phyloP scores from a whole-genome alignment of 2,329 filamentous ascomycete species.

The Fusarium succisae region DNA sequence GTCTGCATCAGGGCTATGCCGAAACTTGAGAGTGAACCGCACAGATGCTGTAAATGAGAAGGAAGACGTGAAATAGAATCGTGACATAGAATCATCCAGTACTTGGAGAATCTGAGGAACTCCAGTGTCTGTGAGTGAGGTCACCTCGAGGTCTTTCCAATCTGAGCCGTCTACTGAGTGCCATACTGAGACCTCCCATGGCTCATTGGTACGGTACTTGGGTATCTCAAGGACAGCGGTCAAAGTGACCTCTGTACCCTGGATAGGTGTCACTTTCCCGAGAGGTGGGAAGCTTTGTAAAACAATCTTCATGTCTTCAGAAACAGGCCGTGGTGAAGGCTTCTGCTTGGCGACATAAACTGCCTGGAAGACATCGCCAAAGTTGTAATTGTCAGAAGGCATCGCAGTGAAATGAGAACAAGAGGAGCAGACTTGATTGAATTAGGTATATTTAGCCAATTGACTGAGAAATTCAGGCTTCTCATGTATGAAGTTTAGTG shows the following conservation, averaged over 20 bases:
- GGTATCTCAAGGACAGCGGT: constrained; percentile 76
- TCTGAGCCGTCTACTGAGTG: constrained; percentile 66
- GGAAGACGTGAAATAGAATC: constrained; percentile 64
- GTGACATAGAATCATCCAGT: constrained; percentile 33
- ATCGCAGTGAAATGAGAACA: constrained; percentile 31
- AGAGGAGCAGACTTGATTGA: constrained; percentile 8
- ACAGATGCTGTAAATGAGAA: constrained; percentile 60
- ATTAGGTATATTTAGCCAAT: constrained; percentile 17
- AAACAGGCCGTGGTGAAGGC: constrained; percentile 37
- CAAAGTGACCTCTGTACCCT: constrained; percentile 62
- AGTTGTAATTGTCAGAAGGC: constrained; percentile 45
- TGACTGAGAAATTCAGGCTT: not conserved
- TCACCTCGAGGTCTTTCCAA: constrained; percentile 63
- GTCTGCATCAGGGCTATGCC: constrained; percentile 57
- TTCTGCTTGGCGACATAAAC: constrained; percentile 52
- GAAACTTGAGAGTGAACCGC: constrained; percentile 78
- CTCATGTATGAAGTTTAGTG: not conserved
- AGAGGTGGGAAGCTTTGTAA: constrained; percentile 73
- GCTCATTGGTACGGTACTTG: constrained; percentile 59
- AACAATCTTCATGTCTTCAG: constrained; percentile 49
- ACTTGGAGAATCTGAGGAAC: constrained; percentile 63
- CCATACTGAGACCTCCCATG: constrained; percentile 82
- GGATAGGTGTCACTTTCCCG: constrained; percentile 75
- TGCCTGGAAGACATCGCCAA: constrained; percentile 50
- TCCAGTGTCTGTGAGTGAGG: constrained; percentile 33